Evolutionary conservation across 768 basidiomycete species (phyloP), one percentile per base, ranked within the genome.

Genomic region (Agaricus sinodeliciosus): DNA sequence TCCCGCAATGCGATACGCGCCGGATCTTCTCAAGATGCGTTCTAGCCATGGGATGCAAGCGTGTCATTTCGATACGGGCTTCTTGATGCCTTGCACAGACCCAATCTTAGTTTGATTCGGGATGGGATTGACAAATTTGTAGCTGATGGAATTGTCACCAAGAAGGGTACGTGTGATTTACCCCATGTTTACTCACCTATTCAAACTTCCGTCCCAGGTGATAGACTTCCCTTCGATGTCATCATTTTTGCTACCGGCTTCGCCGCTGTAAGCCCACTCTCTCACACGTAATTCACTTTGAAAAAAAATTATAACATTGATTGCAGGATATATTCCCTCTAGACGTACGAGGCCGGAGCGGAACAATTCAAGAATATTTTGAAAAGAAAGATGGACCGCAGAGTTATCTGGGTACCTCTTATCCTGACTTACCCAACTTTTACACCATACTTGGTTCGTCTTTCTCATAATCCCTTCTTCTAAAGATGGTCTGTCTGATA

Each of bases 1-100:
- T 13, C n/a, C 31, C 11, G 11, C 3, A 19, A 34, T 6, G 22
- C 13, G 25, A 31, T 26, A 25, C 46, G 12, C 27, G 31, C 25
- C 5, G 12, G n/a, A 11, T 31, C 31, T 31, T 49, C 13, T 48
- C 9, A 50, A 11, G 40, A 15, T 40, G 13, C 13, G 27, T 15
- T 35, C 6, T 46, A 80, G 78, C 68, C 25, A 61, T 73, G 36
- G 80, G 81, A 1, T 82, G 80, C 59, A 81, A 78, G 62, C 76
- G 82, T 13, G 59, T 80, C 11, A 67, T 82, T 67, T 75, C 50
- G 76, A 83, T 58, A 67, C 73, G 0, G 68, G 69, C 15, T 82
- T 74, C 68, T 82, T 28, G 54, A 65, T 19, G 59, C 71, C 9
- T 63, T 82, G 25, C 68, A 76, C 52, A 69, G 66, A 4, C 65